A percentile compares a stretch with the other conserved stretches of the same genome.
Evolutionary conservation across 2,329 filamentous ascomycete species (phyloP).

Genomic region (Fusarium tupiense): DNA sequence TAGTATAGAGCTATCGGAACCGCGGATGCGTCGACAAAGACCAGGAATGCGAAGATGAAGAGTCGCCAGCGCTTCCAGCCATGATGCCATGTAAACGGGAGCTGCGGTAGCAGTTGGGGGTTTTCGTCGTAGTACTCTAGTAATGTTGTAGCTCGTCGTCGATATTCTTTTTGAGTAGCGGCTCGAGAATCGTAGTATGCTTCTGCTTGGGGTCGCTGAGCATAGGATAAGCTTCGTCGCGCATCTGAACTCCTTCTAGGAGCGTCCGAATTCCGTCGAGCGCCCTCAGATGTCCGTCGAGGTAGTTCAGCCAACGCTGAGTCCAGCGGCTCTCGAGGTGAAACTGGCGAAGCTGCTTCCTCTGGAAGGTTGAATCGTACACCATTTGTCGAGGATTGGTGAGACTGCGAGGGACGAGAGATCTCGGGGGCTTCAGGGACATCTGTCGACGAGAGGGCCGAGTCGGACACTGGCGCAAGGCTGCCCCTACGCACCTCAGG

Average conservation of each 20-base stretch:
- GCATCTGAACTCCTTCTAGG: constrained; percentile 40
- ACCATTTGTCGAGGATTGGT: constrained; percentile 15
- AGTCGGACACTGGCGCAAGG: constrained; percentile 33
- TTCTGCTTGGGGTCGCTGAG: constrained; percentile 46
- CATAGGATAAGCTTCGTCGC: constrained; percentile 50
- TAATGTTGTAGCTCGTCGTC: constrained; percentile 49
- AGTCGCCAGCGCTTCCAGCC: constrained; percentile 55
- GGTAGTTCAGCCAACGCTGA: constrained; percentile 32
- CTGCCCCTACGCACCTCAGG: constrained; percentile 46
- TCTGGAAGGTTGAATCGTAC: constrained; percentile 35
- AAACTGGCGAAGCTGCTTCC: constrained; percentile 2
- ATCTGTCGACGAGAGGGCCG: constrained; percentile 31
- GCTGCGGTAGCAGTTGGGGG: constrained; percentile 51
- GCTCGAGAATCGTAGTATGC: constrained; percentile 55
- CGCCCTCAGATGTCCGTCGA: constrained; percentile 36
- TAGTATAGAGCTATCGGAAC: constrained; percentile 64
- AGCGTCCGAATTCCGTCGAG: constrained; percentile 26
- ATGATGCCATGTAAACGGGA: constrained; percentile 55
- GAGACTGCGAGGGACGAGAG: constrained; percentile 29
- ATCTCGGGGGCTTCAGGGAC: constrained; percentile 6
- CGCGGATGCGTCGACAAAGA: constrained; percentile 56
- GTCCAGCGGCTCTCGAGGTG: constrained; percentile 24
- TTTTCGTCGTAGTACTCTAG: constrained; percentile 54
- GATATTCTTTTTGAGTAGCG: constrained; percentile 48
- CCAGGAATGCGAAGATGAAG: constrained; percentile 58